Base-by-base conservation (phyloP, 2,329 filamentous ascomycete genomes). In the Fusarium haematococcum region DNA sequence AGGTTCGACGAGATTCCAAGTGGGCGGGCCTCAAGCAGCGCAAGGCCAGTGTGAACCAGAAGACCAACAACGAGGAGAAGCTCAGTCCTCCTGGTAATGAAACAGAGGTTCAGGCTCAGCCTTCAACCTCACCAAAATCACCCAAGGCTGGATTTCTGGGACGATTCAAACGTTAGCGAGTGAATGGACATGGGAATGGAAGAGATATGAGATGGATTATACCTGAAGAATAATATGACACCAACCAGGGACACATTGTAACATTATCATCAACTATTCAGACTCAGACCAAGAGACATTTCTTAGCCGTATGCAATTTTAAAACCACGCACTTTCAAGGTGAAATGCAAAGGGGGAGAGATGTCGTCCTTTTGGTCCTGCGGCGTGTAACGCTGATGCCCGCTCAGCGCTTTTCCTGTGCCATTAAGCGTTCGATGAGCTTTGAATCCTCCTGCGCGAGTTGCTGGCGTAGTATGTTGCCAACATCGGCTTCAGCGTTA, bases 361-460 rank as follows among this genome's bases (percentile, higher is more conserved):
- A 63, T 41, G 63, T 58, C 14, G 18, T 14, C 33, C n/a, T 14
- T 37, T 25, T 23, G 20, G 54, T 37, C 41, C 35, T 30, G 11
- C n/a, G 45, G 35, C 6, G 27, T 6, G 8, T n/a, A 43, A 35
- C 35, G 27, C 25, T n/a, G 25, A 32, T 30, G 20, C 14, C 16
- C 13, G 23, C 48, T 76, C 76, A 82, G n/a, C 79, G 77, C 62
- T 80, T 81, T 71, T 87, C 87, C 63, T 84, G 84, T 48, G 85
- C 82, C 68, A 91, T 80, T 45, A 91, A 80, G 50, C 83, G 81
- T 69, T 86, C 83, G 56, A 91, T 88, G 25, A 87, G 80, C 74
- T 85, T 84, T 5, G 84, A 83, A 68, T 91, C 88, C 71, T 87
- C 83, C 60, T 85, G 81, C 4, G 82, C 84, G 18, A 87, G 78